These are phyloP conservation scores for Sporothrix humicola DNA, from an alignment of 2,329 filamentous ascomycete genomes.

Conservation along the genomic window DNA sequence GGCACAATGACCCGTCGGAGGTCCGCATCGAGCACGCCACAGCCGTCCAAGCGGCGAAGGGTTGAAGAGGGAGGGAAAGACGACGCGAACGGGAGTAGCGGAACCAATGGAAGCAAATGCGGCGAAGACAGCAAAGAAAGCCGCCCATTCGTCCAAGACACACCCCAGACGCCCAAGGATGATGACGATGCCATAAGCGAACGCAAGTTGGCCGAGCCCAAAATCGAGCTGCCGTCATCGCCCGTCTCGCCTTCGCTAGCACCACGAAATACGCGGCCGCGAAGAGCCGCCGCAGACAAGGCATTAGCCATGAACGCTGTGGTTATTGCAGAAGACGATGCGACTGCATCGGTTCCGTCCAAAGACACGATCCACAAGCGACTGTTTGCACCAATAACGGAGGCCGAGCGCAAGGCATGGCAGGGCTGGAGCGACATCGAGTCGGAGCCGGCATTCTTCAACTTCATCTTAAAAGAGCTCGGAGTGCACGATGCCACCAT, in stretches of 20 bases:
- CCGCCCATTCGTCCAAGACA: neutral
- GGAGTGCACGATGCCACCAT: constrained; percentile 76
- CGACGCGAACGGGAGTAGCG: neutral
- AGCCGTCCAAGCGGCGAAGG: constrained; percentile 30
- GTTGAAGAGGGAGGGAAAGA: neutral
- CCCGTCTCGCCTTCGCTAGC: constrained; percentile 6
- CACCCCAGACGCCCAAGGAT: neutral
- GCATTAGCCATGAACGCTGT: constrained; percentile 29
- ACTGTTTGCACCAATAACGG: constrained; percentile 54
- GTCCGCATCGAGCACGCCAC: neutral
- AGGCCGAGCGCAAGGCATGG: constrained; percentile 65
- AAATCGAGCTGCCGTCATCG: constrained; percentile 10
- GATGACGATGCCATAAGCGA: neutral
- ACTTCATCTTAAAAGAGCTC: constrained; percentile 78
- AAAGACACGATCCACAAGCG: constrained; percentile 39
- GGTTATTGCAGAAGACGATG: constrained; percentile 25
- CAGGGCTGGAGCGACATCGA: constrained; percentile 83
- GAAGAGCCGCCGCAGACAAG: constrained; percentile 26
- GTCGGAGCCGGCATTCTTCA: constrained; percentile 88
- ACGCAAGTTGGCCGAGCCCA: neutral
- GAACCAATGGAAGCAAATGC: no score
- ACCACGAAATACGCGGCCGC: constrained; percentile 1
- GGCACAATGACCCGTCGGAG: constrained; percentile 30
- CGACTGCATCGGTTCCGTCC: constrained; percentile 27
- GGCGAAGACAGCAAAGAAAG: neutral